A percentile compares a stretch with the other conserved stretches of the same genome.
phyloP scores from a whole-genome alignment of 768 basidiomycete species.

The Naganishia vishniacii region DNA sequence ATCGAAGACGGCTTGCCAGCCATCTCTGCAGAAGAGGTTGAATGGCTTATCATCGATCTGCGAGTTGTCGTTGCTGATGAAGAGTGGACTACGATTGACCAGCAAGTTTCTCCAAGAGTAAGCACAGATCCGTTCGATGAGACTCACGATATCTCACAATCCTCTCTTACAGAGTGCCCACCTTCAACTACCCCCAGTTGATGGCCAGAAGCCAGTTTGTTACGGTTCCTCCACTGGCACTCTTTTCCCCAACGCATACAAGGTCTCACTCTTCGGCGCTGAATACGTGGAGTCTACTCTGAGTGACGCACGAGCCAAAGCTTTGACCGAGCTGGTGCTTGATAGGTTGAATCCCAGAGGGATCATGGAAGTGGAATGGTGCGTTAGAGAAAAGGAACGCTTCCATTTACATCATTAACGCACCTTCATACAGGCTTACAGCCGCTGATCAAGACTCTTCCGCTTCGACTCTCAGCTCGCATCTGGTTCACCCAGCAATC shows the following conservation, averaged over 20 bases:
- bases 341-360: conserved; percentile 4
- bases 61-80: conserved; percentile 6
- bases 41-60: conserved; percentile 23
- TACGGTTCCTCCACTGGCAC: not conserved
- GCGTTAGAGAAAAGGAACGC: not conserved
- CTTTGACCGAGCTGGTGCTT: not conserved
- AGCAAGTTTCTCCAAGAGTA: conserved; percentile 2
- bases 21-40: conserved; percentile 20
- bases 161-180: not conserved
- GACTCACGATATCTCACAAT: not conserved
- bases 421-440: conserved; percentile 1
- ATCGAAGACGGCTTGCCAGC: conserved; percentile 11
- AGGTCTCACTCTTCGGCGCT: conserved; percentile 21
- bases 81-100: conserved; percentile 11
- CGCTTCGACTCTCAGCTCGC: conserved; percentile 11
- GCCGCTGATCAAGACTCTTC: conserved; percentile 5
- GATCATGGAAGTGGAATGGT: conserved; percentile 24
- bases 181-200: not conserved
- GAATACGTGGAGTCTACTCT: conserved; percentile 21
- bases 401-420: not conserved
- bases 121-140: not conserved
- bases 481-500: conserved; percentile 20
- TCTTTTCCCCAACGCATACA: conserved; percentile 17
- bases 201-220: not conserved
- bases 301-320: not conserved